phyloP scores from a whole-genome alignment of 164 flowering plant species.

The Magnolia sinica region DNA sequence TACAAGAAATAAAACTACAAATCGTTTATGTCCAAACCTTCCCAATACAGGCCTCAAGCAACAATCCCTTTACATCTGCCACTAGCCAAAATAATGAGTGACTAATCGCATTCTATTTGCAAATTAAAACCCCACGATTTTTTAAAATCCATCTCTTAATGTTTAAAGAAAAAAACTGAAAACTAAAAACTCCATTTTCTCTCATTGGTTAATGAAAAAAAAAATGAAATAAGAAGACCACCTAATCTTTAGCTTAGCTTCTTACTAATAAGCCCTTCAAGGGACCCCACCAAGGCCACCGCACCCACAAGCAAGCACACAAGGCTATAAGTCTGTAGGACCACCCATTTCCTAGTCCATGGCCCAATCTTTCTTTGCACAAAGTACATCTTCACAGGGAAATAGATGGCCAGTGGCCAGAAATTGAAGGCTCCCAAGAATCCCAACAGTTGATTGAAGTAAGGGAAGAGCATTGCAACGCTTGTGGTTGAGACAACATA shows the following conservation, averaged over 20 bases:
- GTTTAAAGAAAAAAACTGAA: too few species aligned
- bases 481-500: constrained; percentile 52
- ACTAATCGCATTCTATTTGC: too few species aligned
- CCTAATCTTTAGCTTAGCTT: constrained; percentile 18
- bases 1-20: too few species aligned
- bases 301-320: constrained; percentile 31
- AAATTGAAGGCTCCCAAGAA: constrained; percentile 57
- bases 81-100: too few species aligned
- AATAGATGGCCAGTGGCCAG: constrained; percentile 67
- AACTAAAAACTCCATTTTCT: too few species aligned
- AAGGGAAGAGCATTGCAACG: constrained; percentile 60
- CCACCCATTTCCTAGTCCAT: constrained; percentile 35
- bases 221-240: background rate
- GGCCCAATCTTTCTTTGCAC: constrained; percentile 28
- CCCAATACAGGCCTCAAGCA: too few species aligned
- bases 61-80: too few species aligned
- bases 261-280: constrained; percentile 39
- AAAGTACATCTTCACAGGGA: constrained; percentile 68
- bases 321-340: constrained; percentile 32
- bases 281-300: constrained; percentile 33
- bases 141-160: too few species aligned
- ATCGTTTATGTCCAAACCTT: too few species aligned
- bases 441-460: constrained; percentile 64
- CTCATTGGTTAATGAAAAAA: too few species aligned
- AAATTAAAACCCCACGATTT: too few species aligned